Evolutionary conservation across 805 yeast genomes (phyloP).

Genomic region (Candida odintsovae): DNA sequence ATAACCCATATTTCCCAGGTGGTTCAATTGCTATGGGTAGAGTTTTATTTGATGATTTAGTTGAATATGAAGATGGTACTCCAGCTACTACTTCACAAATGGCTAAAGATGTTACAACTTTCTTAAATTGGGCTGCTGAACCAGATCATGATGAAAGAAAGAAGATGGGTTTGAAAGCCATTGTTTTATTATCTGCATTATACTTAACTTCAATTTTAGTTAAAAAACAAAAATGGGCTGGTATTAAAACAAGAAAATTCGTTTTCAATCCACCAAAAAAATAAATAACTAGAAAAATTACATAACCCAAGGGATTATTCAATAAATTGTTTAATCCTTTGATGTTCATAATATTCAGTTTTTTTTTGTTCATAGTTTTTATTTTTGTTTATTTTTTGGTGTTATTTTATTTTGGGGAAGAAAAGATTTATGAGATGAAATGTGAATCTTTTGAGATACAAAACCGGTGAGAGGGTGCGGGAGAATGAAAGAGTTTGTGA

Average conservation of each 20-base stretch:
- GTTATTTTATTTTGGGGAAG: neutral
- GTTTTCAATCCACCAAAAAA: slow-evolving; percentile 89
- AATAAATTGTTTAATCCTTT: neutral
- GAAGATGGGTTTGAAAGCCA: slow-evolving; percentile 91
- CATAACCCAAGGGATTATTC: neutral
- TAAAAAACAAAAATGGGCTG: slow-evolving; percentile 97
- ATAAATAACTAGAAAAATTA: slow-evolving; percentile 20
- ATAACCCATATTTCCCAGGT: slow-evolving; percentile 99
- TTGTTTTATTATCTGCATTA: slow-evolving; percentile 70
- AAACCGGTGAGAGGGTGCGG: neutral
- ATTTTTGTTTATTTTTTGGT: neutral
- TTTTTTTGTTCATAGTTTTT: neutral
- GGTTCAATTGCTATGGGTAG: slow-evolving; percentile 99
- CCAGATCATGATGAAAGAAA: slow-evolving; percentile 99
- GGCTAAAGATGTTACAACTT: slow-evolving; percentile 97
- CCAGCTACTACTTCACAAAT: slow-evolving; percentile 97
- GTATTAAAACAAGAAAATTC: slow-evolving; percentile 91
- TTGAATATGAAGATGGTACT: slow-evolving; percentile 98
- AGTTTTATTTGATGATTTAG: slow-evolving; percentile 94
- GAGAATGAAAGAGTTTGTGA: too few relatives aligned
- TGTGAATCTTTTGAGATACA: neutral
- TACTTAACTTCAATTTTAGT: slow-evolving; percentile 84
- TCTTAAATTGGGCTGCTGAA: slow-evolving; percentile 97
- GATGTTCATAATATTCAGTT: neutral
- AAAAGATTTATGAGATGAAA: neutral